A percentile compares a stretch with the other conserved stretches of the same genome.
These are phyloP conservation scores for Pogostemon cablin DNA, from an alignment of 257 asterid species.

Conservation along the genomic window DNA sequence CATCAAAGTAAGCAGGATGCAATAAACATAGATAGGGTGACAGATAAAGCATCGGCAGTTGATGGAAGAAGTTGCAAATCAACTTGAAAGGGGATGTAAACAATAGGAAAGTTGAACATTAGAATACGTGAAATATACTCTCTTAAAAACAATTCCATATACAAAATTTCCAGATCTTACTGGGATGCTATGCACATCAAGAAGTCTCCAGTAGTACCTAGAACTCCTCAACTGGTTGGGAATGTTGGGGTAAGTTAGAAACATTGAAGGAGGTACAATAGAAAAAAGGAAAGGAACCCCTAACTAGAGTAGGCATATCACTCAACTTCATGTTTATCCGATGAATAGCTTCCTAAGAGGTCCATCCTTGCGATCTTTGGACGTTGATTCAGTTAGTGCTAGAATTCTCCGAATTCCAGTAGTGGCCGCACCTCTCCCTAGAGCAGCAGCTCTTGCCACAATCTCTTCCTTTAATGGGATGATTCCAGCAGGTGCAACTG, in stretches of 20 bases:
- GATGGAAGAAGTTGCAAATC: constrained; percentile 12
- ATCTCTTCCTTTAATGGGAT: constrained; percentile 84
- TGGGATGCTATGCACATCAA: constrained; percentile 23
- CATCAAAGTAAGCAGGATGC: not conserved
- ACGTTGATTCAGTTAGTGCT: constrained; percentile 85
- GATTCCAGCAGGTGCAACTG: constrained; percentile 59
- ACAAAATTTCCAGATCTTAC: constrained; percentile 28
- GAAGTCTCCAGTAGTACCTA: not conserved
- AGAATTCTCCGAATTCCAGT: constrained; percentile 89
- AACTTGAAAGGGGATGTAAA: not conserved
- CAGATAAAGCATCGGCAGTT: not conserved
- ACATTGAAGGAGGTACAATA: not conserved
- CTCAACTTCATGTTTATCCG: constrained; percentile 44
- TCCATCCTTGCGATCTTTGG: constrained; percentile 93
- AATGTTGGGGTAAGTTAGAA: not conserved
- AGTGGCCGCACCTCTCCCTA: constrained; percentile 96
- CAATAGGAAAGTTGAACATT: not conserved
- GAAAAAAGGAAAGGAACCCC: constrained; percentile 19
- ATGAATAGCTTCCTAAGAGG: constrained; percentile 88
- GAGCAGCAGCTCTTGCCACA: constrained; percentile 95
- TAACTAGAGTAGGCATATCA: constrained; percentile 29
- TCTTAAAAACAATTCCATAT: constrained; percentile 12
- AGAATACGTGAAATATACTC: not conserved
- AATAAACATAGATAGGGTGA: not conserved
- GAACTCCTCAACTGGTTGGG: constrained; percentile 4